These are phyloP conservation scores for Termitomyces sp. DNA, from an alignment of 768 basidiomycete genomes.

Conservation along the genomic window DNA sequence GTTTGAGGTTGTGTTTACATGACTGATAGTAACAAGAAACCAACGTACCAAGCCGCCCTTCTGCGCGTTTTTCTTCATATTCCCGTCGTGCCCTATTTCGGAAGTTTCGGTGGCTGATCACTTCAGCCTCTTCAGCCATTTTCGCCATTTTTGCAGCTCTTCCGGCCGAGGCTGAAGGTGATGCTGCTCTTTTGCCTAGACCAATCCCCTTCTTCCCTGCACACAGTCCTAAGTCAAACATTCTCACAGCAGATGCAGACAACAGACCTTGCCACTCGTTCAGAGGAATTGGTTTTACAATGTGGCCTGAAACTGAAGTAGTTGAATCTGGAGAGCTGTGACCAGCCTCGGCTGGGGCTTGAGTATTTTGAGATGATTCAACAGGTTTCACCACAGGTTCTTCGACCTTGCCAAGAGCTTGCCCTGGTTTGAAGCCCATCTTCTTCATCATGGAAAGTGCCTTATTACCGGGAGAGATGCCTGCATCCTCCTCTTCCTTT, in stretches of 20 bases:
- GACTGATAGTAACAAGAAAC: neutral
- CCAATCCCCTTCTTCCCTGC: slow-evolving; percentile 81
- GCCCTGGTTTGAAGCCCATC: slow-evolving; percentile 89
- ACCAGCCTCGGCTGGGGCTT: slow-evolving; percentile 4
- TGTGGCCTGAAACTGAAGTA: slow-evolving; percentile 30
- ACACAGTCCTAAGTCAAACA: neutral
- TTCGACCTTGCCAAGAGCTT: slow-evolving; percentile 59
- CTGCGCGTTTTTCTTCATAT: slow-evolving; percentile 74
- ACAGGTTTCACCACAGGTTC: slow-evolving; percentile 14
- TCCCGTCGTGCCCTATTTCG: slow-evolving; percentile 69
- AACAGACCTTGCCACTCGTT: slow-evolving; percentile 79
- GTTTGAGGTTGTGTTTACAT: neutral
- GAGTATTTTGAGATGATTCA: neutral
- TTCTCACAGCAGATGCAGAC: slow-evolving; percentile 4
- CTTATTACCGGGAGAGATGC: slow-evolving; percentile 58
- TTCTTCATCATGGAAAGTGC: slow-evolving; percentile 90
- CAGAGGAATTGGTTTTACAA: slow-evolving; percentile 67
- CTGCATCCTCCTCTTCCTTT: slow-evolving; percentile 57
- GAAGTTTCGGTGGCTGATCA: slow-evolving; percentile 52
- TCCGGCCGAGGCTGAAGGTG: slow-evolving; percentile 57
- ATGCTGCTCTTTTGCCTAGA: slow-evolving; percentile 61
- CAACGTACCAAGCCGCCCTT: slow-evolving; percentile 55
- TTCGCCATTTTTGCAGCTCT: slow-evolving; percentile 75
- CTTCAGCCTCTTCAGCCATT: slow-evolving; percentile 72
- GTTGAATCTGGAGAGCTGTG: neutral